These are phyloP conservation scores for Eucalyptus melliodora DNA, from an alignment of 345 rosid genomes.

Conservation along the genomic window DNA sequence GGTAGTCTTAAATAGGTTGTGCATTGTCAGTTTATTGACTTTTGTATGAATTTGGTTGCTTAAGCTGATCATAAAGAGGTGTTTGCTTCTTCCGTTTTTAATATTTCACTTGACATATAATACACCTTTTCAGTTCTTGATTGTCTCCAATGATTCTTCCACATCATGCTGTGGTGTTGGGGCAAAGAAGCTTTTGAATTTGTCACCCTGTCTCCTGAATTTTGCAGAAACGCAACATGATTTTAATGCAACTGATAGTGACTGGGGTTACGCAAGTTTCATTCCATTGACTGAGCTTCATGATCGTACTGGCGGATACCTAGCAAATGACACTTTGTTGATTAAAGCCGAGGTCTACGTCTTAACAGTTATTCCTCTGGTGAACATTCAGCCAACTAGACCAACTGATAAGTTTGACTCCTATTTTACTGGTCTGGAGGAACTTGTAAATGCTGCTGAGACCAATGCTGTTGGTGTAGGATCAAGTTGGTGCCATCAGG, in stretches of 20 bases:
- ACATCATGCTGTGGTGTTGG: neutral
- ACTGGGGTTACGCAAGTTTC: neutral
- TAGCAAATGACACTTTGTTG: neutral
- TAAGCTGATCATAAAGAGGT: neutral
- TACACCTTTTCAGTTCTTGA: neutral
- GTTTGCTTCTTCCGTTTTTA: neutral
- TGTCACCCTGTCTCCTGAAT: neutral
- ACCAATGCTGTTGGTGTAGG: neutral
- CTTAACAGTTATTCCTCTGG: neutral
- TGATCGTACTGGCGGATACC: neutral
- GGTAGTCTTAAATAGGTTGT: neutral
- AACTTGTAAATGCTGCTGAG: neutral
- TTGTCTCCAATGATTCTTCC: neutral
- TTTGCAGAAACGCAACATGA: neutral
- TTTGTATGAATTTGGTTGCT: neutral
- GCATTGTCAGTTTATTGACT: neutral
- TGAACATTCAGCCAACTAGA: neutral
- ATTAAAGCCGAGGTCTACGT: neutral
- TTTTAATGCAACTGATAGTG: neutral
- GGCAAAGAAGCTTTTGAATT: neutral
- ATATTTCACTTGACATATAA: neutral
- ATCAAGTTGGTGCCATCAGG: neutral
- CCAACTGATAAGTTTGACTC: neutral
- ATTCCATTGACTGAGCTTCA: neutral
- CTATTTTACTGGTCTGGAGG: neutral